phyloP scores from a whole-genome alignment of 106 monocot species.

The Dactylorhiza incarnata region DNA sequence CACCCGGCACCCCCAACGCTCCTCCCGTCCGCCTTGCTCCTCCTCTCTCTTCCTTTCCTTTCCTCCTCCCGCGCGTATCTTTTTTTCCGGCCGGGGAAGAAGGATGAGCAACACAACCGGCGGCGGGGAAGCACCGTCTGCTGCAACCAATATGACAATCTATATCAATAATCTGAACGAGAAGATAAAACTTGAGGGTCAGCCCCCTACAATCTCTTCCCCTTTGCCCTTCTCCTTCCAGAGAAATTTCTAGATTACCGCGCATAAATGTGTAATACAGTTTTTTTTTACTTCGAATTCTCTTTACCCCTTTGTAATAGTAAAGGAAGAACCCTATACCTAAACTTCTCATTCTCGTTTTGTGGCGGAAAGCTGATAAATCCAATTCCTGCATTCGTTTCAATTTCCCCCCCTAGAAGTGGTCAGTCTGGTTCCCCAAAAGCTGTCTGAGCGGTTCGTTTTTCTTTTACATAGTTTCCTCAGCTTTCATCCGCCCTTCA shows the following conservation, averaged over 20 bases:
- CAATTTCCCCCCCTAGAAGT: no score
- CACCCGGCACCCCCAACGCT: constrained; percentile 7
- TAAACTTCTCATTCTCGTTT: neutral
- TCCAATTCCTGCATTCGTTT: neutral
- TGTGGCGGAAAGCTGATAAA: neutral
- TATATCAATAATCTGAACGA: constrained; percentile 99
- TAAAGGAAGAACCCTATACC: neutral
- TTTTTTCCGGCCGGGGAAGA: constrained; percentile 1
- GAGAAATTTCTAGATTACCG: neutral
- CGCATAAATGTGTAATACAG: neutral
- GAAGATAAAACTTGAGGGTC: constrained; percentile 91
- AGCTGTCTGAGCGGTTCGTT: neutral
- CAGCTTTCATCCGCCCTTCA: neutral
- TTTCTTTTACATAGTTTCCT: neutral
- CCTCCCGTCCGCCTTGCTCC: neutral
- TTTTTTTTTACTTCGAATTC: neutral
- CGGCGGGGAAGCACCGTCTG: constrained; percentile 28
- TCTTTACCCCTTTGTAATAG: neutral
- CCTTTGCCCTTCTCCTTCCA: neutral
- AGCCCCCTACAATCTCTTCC: neutral
- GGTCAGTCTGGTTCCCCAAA: neutral
- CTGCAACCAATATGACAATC: constrained; percentile 72
- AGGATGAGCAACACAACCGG: constrained; percentile 25
- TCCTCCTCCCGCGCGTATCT: no score
- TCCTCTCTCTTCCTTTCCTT: neutral